phyloP scores from a whole-genome alignment of 2,329 filamentous ascomycete genomes.

The Cytospora schulzeri region DNA sequence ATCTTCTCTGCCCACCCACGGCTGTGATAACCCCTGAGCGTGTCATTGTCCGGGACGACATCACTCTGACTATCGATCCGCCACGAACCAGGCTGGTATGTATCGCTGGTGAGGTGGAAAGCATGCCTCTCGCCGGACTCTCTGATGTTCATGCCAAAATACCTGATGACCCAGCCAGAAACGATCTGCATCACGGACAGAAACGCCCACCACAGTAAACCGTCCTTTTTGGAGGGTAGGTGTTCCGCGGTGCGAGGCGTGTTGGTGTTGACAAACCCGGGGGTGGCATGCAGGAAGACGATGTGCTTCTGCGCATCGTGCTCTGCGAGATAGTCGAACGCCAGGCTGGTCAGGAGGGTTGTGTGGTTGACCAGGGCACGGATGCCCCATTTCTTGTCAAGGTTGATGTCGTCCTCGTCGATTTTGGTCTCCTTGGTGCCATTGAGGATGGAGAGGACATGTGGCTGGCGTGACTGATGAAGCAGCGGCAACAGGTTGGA shows the following conservation, averaged over 20 bases:
- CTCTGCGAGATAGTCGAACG: slow-evolving; percentile 35
- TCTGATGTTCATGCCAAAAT: slow-evolving; percentile 30
- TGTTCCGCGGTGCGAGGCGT: slow-evolving; percentile 21
- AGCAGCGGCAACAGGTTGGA: slow-evolving; percentile 39
- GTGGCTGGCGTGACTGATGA: slow-evolving; percentile 31
- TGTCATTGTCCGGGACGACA: slow-evolving; percentile 3
- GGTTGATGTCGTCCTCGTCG: slow-evolving; percentile 34
- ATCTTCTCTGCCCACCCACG: background rate
- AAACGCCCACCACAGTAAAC: slow-evolving; percentile 14
- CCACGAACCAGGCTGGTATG: slow-evolving; percentile 21
- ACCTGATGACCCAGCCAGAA: slow-evolving; percentile 28
- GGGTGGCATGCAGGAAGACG: slow-evolving; percentile 37
- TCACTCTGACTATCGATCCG: background rate
- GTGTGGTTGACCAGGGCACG: slow-evolving; percentile 33
- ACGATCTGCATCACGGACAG: slow-evolving; percentile 22
- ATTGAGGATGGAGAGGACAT: slow-evolving; percentile 38
- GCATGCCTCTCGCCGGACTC: slow-evolving; percentile 36
- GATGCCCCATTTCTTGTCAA: slow-evolving; percentile 32
- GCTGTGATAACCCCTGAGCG: background rate
- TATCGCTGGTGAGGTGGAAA: slow-evolving; percentile 34
- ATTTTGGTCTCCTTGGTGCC: slow-evolving; percentile 35
- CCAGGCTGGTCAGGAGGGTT: slow-evolving; percentile 34
- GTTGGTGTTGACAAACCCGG: slow-evolving; percentile 35
- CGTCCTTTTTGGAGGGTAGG: slow-evolving; percentile 7
- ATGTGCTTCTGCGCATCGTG: slow-evolving; percentile 29